Conservation (phyloP, 202 grass and related monocot species). For the Zizania palustris region DNA sequence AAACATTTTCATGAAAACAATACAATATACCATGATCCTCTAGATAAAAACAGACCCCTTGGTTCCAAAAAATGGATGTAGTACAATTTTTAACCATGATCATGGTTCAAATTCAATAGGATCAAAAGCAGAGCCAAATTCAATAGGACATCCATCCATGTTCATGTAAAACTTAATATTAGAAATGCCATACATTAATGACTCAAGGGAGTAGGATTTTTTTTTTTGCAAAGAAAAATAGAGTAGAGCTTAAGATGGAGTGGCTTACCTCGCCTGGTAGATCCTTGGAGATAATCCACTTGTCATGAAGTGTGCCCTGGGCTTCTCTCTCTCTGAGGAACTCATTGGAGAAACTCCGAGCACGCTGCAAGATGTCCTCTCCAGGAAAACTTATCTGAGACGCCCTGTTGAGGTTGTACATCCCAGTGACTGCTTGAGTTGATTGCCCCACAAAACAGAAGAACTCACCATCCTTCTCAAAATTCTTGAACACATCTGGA, state of each 20-base stretch:
- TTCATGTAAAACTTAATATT: background rate
- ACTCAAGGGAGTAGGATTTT: no score
- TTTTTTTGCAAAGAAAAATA: no score
- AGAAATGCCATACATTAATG: no score
- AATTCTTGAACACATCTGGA: conserved; percentile 70
- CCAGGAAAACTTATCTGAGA: conserved; percentile 66
- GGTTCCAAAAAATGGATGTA: no score
- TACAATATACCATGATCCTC: background rate
- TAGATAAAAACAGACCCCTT: no score
- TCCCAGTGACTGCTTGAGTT: conserved; percentile 88
- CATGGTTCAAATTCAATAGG: conserved; percentile 1
- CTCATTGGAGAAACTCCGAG: conserved; percentile 57
- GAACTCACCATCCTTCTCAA: conserved; percentile 91
- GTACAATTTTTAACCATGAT: background rate
- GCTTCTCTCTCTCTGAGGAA: conserved; percentile 71
- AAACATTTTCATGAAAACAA: background rate
- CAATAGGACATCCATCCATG: background rate
- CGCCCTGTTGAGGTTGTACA: conserved; percentile 92
- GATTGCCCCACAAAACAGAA: conserved; percentile 89
- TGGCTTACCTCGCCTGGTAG: conserved; percentile 76
- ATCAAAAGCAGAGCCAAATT: no score
- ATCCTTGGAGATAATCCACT: conserved; percentile 92
- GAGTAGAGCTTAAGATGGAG: background rate
- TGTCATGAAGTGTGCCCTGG: conserved; percentile 56
- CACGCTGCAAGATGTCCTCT: conserved; percentile 67